A percentile compares a stretch with the other conserved stretches of the same genome.
phyloP scores from a whole-genome alignment of 2,329 filamentous ascomycete species.

The Byssochlamys sp. region DNA sequence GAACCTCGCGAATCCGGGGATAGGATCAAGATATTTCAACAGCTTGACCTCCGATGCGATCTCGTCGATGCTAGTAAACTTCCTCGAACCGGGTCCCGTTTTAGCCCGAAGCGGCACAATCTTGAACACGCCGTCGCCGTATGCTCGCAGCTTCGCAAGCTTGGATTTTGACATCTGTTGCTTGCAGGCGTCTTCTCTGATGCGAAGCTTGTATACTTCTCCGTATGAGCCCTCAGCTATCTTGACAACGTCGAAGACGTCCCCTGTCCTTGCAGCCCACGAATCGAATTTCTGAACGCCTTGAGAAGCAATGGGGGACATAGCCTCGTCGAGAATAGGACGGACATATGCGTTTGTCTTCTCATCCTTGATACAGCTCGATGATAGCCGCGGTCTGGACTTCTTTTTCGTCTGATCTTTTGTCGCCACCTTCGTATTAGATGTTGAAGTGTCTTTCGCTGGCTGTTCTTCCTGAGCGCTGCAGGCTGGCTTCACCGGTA shows the following conservation, averaged over 20 bases:
- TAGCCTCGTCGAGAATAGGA: constrained; percentile 28
- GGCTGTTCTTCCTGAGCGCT: not conserved
- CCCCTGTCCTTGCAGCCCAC: constrained; percentile 30
- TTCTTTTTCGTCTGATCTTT: constrained; percentile 7
- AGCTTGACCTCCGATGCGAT: constrained; percentile 43
- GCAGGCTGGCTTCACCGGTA: not conserved
- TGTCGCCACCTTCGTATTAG: not conserved
- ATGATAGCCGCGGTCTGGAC: constrained; percentile 17
- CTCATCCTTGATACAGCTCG: constrained; percentile 24
- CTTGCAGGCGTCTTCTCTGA: constrained; percentile 28
- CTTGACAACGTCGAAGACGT: constrained; percentile 43
- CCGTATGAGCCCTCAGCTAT: constrained; percentile 59
- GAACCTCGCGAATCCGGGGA: constrained; percentile 56
- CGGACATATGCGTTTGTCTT: constrained; percentile 27
- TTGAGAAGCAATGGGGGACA: constrained; percentile 25
- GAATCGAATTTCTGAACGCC: constrained; percentile 30
- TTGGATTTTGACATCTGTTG: constrained; percentile 27
- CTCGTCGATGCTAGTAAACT: constrained; percentile 38
- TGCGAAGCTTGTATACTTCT: constrained; percentile 52
- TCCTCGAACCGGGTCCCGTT: constrained; percentile 32
- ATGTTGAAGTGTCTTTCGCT: not conserved
- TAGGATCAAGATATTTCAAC: constrained; percentile 48
- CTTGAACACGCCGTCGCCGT: constrained; percentile 39
- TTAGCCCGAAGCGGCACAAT: constrained; percentile 38
- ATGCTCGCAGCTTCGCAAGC: constrained; percentile 28